Evolutionary conservation across 2,329 filamentous ascomycete species (phyloP), one percentile per base, ranked within the genome.

Genomic region (Colletotrichum falcatum): DNA sequence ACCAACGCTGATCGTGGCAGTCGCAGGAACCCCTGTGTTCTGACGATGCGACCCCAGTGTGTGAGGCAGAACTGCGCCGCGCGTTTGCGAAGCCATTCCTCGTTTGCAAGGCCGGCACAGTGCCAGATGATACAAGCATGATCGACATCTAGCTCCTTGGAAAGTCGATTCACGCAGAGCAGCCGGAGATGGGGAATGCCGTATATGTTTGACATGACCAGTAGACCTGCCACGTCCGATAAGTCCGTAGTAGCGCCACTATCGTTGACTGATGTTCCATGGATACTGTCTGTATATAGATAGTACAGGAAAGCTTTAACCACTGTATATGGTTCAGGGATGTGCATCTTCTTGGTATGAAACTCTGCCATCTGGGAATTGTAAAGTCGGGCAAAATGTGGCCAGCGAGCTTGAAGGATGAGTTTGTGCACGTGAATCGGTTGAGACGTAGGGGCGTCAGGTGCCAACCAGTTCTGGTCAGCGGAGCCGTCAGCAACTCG

Each of bases 191-290:
- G 94, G 1, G 95, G 95, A 83, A 99, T 97, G 78, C 98, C 95
- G 83, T 99, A 99, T 56, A 98, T 93, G 79, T 98, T 98, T 53
- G 94, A 94, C 93, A 99, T 97, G 73, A 99, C 95, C 3, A 99
- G 87, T 80, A 99, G 90, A 11, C 96, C 95, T 0, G 96, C 95
- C 18, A 98, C 94, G 75, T 98, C 95, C 37, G 91, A 89, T 26
- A 98, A 88, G 59, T 91, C 88, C 0, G 89, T 88, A 82, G 96
- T 94, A 44, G 95, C 92, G 70, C 90, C 90, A 56, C 94, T 84
- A 56, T 85, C 83, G n/a, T 83, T 80, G 33, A 86, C 83, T 1
- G 80, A 79, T 6, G 82, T 80, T 51, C 84, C 82, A 74, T 89
- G 85, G 74, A 99, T 98, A 75, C 92, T 95, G 80, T 99, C 96